phyloP scores from a whole-genome alignment of 352 stramenopile species.

The Pythium guiyangense region DNA sequence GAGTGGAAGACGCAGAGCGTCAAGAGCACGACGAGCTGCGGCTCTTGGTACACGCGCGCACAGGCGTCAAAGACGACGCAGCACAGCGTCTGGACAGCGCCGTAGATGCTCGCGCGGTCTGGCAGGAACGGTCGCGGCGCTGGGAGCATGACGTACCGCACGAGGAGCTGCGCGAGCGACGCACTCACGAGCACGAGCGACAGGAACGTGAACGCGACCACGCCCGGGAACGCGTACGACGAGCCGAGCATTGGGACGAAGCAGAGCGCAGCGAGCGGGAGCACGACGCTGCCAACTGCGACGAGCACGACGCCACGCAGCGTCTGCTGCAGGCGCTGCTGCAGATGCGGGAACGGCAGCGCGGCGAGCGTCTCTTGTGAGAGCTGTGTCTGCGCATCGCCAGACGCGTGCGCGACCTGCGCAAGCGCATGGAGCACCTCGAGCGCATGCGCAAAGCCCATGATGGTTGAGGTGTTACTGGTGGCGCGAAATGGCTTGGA shows the following conservation, averaged over 20 bases:
- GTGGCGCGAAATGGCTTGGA: neutral
- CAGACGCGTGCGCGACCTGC: slow-evolving; percentile 18
- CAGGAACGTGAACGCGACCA: slow-evolving; percentile 21
- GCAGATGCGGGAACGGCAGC: slow-evolving; percentile 35
- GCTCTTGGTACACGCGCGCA: slow-evolving; percentile 30
- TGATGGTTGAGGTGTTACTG: slow-evolving; percentile 4
- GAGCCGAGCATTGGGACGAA: slow-evolving; percentile 24
- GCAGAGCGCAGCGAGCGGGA: slow-evolving; percentile 24
- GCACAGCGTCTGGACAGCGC: slow-evolving; percentile 28
- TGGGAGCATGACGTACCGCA: slow-evolving; percentile 43
- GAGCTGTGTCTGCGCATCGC: slow-evolving; percentile 2
- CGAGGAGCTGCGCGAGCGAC: slow-evolving; percentile 27
- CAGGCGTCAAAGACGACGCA: slow-evolving; percentile 28
- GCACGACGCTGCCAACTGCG: slow-evolving; percentile 10
- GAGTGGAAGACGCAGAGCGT: slow-evolving; percentile 38
- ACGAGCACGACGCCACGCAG: slow-evolving; percentile 42
- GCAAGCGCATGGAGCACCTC: slow-evolving; percentile 43
- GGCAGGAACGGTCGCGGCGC: slow-evolving; percentile 19
- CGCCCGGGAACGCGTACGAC: slow-evolving; percentile 25
- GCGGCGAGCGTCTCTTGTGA: neutral
- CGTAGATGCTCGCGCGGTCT: slow-evolving; percentile 17
- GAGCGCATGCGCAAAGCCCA: slow-evolving; percentile 46
- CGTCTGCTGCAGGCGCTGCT: slow-evolving; percentile 52
- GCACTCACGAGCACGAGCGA: slow-evolving; percentile 15
- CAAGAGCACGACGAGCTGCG: slow-evolving; percentile 40